Conservation (phyloP, 2,329 filamentous ascomycete genomes). For the Aureobasidium sp. region DNA sequence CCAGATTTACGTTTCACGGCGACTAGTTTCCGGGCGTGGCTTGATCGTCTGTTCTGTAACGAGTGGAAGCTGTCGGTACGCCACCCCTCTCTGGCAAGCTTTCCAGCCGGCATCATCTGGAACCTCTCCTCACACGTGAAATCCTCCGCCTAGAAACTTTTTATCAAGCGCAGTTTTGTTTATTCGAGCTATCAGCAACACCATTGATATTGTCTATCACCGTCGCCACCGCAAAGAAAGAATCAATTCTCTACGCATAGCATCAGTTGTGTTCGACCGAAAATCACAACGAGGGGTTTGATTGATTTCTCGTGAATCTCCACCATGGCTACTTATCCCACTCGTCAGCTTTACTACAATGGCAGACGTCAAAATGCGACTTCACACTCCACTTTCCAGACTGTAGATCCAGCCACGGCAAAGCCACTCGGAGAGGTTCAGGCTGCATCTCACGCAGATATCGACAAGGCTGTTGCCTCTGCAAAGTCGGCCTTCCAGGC, state of each 20-base stretch:
- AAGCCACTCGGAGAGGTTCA: constrained; percentile 64
- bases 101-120: too few relatives aligned
- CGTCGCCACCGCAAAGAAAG: neutral
- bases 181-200: constrained; percentile 1
- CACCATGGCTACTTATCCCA: constrained; percentile 1
- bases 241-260: too few relatives aligned
- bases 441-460: constrained; percentile 57
- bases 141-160: neutral
- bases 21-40: neutral
- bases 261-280: too few relatives aligned
- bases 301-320: neutral
- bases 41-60: too few relatives aligned
- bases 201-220: neutral
- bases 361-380: constrained; percentile 59
- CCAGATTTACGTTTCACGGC: neutral
- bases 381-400: constrained; percentile 58
- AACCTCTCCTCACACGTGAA: neutral
- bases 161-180: neutral
- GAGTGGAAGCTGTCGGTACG: too few relatives aligned
- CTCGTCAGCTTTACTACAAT: constrained; percentile 58
- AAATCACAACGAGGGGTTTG: too few relatives aligned
- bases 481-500: constrained; percentile 64
- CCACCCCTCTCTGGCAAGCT: too few relatives aligned
- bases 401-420: constrained; percentile 67
- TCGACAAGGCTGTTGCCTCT: constrained; percentile 65